Evolutionary conservation across 306 rosid genomes (phyloP), one percentile per base, ranked within the genome.

Genomic region (Acmispon strigosus): DNA sequence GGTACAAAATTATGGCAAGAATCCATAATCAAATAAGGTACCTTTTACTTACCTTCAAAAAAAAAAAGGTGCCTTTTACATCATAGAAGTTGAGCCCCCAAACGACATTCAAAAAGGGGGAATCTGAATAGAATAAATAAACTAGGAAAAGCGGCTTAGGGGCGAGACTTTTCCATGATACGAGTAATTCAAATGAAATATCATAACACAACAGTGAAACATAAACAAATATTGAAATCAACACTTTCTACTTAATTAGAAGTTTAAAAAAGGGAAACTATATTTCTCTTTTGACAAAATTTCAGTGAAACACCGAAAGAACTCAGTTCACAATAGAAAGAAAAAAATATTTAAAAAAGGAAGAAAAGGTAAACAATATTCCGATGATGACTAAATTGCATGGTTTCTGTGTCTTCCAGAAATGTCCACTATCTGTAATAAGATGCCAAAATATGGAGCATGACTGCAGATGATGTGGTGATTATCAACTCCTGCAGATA

Each of bases 401-500:
- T 14, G 79, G 8, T 51, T 47, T 54, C 80, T 47, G 32, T 3
- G 65, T 69, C 58, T 53, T 69, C 71, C 29, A 15, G 73, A 51
- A 24, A 83, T 17, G 49, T 69, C 68, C 78, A 73, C 85, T 86
- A 91, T 78, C 99, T 82, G 73, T 91, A 94, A 76, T 63, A 94
- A 6, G 96, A 87, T 41, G 95, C 92, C 91, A 94, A 70, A 36
- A 87, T 59, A 75, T 73, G 82, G 44, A 91, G 92, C 87, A 89
- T 83, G 56, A 82, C 16, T 50, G 96, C 89, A 5, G 97, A 75
- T 47, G 90, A 52, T 51, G 88, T 54, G 10, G 99, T 94, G 84
- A 94, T 81, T 62, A 94, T 34, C 82, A 89, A 74, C 74, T 94
- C 99, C 99, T 94, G 92, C 79, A 83, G 70, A 77, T 16, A 56